Base-by-base conservation (phyloP, 2,329 filamentous ascomycete genomes). In the Phialocephala subalpina region DNA sequence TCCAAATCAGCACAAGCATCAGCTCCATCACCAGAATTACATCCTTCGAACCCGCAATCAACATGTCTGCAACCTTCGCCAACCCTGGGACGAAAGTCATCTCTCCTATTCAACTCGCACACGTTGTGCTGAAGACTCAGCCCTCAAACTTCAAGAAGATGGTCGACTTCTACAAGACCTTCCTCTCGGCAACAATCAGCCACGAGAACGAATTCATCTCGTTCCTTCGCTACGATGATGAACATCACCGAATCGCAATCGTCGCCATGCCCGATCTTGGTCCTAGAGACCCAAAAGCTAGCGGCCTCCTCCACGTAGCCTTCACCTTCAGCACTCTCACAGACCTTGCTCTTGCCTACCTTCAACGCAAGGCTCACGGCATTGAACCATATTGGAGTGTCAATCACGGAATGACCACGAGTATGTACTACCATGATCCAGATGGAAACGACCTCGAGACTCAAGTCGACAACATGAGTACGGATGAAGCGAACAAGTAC, bases 361-460 rank as follows among this genome's bases (percentile, higher is more conserved):
- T 42, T n/a, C 61, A 58, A 33, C 61, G 61, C 8, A 42, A 52
- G 45, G 42, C 52, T 20, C 20, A 63, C 14, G 55, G 61, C 2
- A 63, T 63, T n/a, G 35, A 42, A n/a, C 61, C 61, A n/a, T 63
- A 38, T 22, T 63, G 61, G 55, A 49, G 53, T 33, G 61, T 63
- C 2, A 63, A 58, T n/a, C 61, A 63, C 40, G 61, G 61, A 9
- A 38, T 53, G n/a, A 63, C 53, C 5, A 63, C 40, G 27, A 63
- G 61, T 33, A 49, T 63, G 25, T 63, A 63, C 38, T 63, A 63
- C 18, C 38, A 29, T 18, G 61, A 63, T 40, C 61, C 61, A 8
- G 61, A 63, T 40, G 61, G 61, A 25, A 63, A 63, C 22, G 61
- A 63, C 38, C 40, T 63, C 11, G 61, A 63, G 40, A 63, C 61